Conservation (phyloP, 805 yeast species). For the Candida golubevii region DNA sequence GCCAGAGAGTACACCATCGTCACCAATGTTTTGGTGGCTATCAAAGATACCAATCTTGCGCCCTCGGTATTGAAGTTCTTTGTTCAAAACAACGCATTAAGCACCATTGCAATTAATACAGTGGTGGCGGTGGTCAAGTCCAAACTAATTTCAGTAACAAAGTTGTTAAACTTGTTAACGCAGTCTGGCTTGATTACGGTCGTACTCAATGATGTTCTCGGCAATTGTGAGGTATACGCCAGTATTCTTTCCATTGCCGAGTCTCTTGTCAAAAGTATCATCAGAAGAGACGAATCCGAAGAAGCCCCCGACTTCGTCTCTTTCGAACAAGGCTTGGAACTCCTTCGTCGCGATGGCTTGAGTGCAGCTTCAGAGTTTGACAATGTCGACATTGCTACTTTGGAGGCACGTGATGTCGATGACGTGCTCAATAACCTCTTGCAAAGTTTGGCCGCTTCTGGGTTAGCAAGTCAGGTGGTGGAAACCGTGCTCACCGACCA, state of each 20-base stretch:
- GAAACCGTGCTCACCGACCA: constrained; percentile 36
- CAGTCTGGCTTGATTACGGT: constrained; percentile 32
- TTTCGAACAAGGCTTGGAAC: constrained; percentile 12
- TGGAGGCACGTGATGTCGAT: constrained; percentile 21
- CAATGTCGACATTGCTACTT: constrained; percentile 3
- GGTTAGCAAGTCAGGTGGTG: constrained; percentile 39
- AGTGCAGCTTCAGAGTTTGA: constrained; percentile 3
- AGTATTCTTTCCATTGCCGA: constrained; percentile 30
- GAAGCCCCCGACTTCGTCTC: constrained; percentile 1
- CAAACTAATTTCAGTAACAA: constrained; percentile 29
- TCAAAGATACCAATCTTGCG: constrained; percentile 34
- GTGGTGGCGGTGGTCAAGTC: constrained; percentile 24
- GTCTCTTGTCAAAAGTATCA: constrained; percentile 16
- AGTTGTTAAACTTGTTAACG: constrained; percentile 34
- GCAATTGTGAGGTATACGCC: constrained; percentile 37
- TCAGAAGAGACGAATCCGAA: constrained; percentile 5
- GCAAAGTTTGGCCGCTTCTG: constrained; percentile 38
- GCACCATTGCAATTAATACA: constrained; percentile 21
- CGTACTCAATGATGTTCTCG: constrained; percentile 32
- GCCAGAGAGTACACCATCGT: constrained; percentile 39
- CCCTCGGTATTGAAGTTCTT: constrained; percentile 33
- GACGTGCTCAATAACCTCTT: constrained; percentile 32
- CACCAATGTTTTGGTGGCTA: constrained; percentile 35
- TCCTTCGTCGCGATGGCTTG: constrained; percentile 16
- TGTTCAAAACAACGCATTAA: constrained; percentile 24